Percentiles rank a stretch among this genome's conserved stretches.
These are phyloP conservation scores for Moniliella sp. DNA, from an alignment of 1,284 basidiomycete species.

Conservation along the genomic window DNA sequence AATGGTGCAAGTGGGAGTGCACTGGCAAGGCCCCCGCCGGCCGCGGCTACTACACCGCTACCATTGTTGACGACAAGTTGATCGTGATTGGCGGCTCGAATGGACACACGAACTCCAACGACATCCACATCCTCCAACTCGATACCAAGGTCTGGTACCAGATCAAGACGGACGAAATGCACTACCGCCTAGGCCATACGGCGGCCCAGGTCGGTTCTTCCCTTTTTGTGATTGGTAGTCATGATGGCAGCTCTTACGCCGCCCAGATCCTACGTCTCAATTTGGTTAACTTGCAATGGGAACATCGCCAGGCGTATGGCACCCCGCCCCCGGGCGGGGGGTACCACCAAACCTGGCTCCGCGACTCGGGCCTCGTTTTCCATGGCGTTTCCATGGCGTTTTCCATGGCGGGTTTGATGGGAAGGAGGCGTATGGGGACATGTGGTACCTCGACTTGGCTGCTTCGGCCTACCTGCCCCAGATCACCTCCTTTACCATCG, in stretches of 20 bases:
- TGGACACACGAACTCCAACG: conserved; percentile 48
- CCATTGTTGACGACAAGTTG: conserved; percentile 62
- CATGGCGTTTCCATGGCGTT: too few species aligned
- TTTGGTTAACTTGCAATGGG: conserved; percentile 46
- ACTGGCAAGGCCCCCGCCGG: conserved; percentile 37
- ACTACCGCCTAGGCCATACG: conserved; percentile 61
- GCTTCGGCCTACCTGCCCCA: conserved; percentile 71
- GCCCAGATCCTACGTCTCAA: conserved; percentile 44
- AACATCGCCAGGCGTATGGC: conserved; percentile 45
- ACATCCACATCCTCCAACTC: conserved; percentile 66
- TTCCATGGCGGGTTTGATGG: conserved; percentile 82
- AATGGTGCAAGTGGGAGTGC: conserved; percentile 40
- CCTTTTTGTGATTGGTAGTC: conserved; percentile 68
- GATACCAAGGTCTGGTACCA: conserved; percentile 51
- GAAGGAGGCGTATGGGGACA: conserved; percentile 56
- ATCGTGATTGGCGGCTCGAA: conserved; percentile 51
- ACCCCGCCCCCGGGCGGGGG: conserved; percentile 50
- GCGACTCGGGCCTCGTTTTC: conserved; percentile 61
- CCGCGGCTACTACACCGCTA: conserved; percentile 73
- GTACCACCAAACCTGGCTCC: conserved; percentile 58
- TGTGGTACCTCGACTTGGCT: conserved; percentile 61
- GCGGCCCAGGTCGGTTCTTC: conserved; percentile 76
- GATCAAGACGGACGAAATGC: conserved; percentile 40
- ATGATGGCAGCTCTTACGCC: conserved; percentile 57
- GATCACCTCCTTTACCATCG: conserved; percentile 54